A percentile compares a stretch with the other conserved stretches of the same genome.
These are phyloP conservation scores for Kazachstania kunashirensis DNA, from an alignment of 805 yeast species.

Conservation along the genomic window DNA sequence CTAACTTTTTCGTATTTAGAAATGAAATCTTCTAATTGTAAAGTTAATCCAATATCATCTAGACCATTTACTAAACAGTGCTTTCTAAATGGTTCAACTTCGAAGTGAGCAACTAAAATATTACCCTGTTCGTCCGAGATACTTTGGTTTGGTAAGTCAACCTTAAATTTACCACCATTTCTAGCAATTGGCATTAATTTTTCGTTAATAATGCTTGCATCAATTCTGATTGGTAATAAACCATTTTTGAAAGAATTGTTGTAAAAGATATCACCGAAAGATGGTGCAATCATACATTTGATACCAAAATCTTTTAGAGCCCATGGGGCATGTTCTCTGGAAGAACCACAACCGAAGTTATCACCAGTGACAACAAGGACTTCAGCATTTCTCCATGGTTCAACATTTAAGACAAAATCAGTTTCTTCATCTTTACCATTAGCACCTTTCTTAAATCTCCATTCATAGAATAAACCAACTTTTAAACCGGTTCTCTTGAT, in stretches of 20 bases:
- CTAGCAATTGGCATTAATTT: slow-evolving; percentile 76
- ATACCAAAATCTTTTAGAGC: slow-evolving; percentile 97
- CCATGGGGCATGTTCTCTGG: slow-evolving; percentile 99
- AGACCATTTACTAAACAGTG: slow-evolving; percentile 91
- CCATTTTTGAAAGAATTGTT: slow-evolving; percentile 96
- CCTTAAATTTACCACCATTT: slow-evolving; percentile 55
- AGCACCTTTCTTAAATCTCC: slow-evolving; percentile 61
- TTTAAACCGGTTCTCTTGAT: slow-evolving; percentile 93
- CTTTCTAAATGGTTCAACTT: slow-evolving; percentile 84
- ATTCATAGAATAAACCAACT: slow-evolving; percentile 83
- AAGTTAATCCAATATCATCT: slow-evolving; percentile 92
- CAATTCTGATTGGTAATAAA: slow-evolving; percentile 83
- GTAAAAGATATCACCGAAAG: slow-evolving; percentile 96
- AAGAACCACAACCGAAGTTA: slow-evolving; percentile 98
- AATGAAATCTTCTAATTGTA: slow-evolving; percentile 79
- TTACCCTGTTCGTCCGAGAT: slow-evolving; percentile 59
- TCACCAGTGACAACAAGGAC: slow-evolving; percentile 89
- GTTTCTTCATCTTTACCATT: slow-evolving; percentile 70
- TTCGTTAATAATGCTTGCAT: slow-evolving; percentile 58
- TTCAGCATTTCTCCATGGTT: slow-evolving; percentile 71
- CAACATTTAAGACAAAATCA: slow-evolving; percentile 83
- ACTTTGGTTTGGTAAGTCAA: slow-evolving; percentile 82
- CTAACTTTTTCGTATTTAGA: slow-evolving; percentile 65
- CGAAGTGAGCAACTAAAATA: slow-evolving; percentile 72
- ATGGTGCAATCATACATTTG: slow-evolving; percentile 91